These are phyloP conservation scores for Kwoniella dejecticola DNA, from an alignment of 768 basidiomycete genomes.

Conservation along the genomic window DNA sequence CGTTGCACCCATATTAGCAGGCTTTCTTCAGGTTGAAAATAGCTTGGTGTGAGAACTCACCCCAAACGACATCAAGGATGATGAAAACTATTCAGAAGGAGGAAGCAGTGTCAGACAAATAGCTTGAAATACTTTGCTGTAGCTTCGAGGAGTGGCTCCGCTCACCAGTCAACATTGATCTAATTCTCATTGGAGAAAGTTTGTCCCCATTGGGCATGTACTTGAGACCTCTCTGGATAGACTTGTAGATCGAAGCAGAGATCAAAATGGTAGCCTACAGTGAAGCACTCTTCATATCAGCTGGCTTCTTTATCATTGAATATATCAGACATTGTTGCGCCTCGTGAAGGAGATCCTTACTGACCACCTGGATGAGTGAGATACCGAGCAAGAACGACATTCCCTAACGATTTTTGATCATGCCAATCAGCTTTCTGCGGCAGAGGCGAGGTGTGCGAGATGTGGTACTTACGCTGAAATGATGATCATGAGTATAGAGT, in stretches of 20 bases:
- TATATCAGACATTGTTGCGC: too few species aligned
- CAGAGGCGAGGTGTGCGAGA: neutral
- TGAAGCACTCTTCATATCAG: neutral
- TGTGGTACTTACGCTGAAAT: conserved; percentile 21
- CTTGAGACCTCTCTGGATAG: conserved; percentile 37
- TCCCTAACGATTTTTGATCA: conserved; percentile 15
- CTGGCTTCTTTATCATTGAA: too few species aligned
- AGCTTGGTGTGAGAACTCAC: conserved; percentile 1
- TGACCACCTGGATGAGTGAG: conserved; percentile 30
- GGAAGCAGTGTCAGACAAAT: too few species aligned
- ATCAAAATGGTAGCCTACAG: conserved; percentile 43
- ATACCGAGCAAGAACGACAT: conserved; percentile 33
- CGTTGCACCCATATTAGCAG: neutral
- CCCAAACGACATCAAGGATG: conserved; percentile 36
- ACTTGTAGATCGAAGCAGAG: conserved; percentile 39
- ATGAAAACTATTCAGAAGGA: conserved; percentile 26
- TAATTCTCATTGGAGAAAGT: conserved; percentile 36
- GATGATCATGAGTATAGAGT: conserved; percentile 29
- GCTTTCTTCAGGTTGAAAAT: neutral
- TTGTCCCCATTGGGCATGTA: conserved; percentile 31
- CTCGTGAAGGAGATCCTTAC: too few species aligned
- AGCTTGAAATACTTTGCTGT: too few species aligned
- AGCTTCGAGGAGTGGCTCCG: neutral
- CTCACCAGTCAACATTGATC: conserved; percentile 35
- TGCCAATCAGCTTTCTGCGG: neutral